These are phyloP conservation scores for Ceratobasidium sp. DNA, from an alignment of 1,284 basidiomycete species.

Conservation along the genomic window DNA sequence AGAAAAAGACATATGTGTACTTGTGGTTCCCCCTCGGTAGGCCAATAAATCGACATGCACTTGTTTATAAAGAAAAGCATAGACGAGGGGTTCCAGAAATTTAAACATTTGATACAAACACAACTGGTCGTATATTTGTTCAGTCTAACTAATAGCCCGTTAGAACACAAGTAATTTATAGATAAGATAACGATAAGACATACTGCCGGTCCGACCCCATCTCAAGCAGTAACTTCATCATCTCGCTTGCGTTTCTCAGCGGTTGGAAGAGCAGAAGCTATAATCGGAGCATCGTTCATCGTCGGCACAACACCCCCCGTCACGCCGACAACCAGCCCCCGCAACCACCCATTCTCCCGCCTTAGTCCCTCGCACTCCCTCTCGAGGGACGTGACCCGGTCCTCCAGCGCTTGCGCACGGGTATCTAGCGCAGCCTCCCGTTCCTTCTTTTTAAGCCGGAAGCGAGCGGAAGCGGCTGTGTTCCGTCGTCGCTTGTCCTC, in stretches of 20 bases:
- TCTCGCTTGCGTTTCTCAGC: constrained; percentile 41
- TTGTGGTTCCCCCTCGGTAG: too few species aligned
- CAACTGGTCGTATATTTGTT: constrained; percentile 2
- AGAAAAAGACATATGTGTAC: too few species aligned
- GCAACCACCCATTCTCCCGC: constrained; percentile 94
- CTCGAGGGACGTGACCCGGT: constrained; percentile 82
- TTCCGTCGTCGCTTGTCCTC: constrained; percentile 96
- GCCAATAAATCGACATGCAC: too few species aligned
- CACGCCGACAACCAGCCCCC: constrained; percentile 90
- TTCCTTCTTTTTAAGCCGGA: constrained; percentile 99
- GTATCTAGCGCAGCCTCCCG: constrained; percentile 92
- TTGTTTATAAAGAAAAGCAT: too few species aligned
- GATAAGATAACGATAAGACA: background rate
- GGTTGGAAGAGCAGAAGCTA: background rate
- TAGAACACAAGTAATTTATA: background rate
- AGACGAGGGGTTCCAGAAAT: too few species aligned
- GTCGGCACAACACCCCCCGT: constrained; percentile 65
- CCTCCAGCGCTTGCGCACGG: constrained; percentile 90
- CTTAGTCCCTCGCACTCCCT: constrained; percentile 90
- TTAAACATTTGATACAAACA: background rate
- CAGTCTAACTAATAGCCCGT: constrained; percentile 17
- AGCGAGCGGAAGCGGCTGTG: constrained; percentile 96
- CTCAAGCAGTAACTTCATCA: constrained; percentile 22
- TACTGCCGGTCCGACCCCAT: constrained; percentile 26
- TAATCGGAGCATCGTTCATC: constrained; percentile 33